These are phyloP conservation scores for Russula sp. DNA, from an alignment of 768 basidiomycete genomes.

Conservation along the genomic window DNA sequence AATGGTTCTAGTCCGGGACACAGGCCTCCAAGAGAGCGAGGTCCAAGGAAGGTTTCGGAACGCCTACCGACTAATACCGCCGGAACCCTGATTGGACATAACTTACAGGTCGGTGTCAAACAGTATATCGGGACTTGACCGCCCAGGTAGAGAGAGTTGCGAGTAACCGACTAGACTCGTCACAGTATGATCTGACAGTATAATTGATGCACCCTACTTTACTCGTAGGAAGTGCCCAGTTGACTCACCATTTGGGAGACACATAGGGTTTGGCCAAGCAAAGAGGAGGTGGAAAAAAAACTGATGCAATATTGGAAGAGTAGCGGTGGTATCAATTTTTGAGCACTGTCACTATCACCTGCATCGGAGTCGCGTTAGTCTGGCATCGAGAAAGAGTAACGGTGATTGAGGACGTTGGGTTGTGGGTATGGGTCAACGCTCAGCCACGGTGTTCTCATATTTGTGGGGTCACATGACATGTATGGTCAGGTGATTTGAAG, in stretches of 20 bases:
- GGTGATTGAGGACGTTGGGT: neutral
- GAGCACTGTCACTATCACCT: neutral
- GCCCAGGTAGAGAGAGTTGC: neutral
- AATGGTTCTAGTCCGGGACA: neutral
- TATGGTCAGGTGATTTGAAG: neutral
- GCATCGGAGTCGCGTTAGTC: neutral
- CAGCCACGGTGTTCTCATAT: neutral
- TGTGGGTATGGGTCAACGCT: neutral
- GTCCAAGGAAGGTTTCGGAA: neutral
- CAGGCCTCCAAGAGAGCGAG: neutral
- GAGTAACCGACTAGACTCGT: neutral
- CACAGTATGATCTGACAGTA: neutral
- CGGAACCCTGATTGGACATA: neutral
- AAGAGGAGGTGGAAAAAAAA: neutral
- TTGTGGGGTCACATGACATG: too few relatives aligned
- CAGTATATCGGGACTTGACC: neutral
- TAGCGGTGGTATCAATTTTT: neutral
- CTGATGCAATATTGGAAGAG: neutral
- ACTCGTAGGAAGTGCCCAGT: neutral
- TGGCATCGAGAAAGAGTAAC: neutral
- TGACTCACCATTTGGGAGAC: neutral
- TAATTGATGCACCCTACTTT: neutral
- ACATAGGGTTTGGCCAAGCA: neutral
- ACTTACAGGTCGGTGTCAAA: neutral
- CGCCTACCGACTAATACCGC: neutral